Base-by-base conservation (phyloP, 192 early-diverging fungal genomes). In the Funneliformis mosseae region DNA sequence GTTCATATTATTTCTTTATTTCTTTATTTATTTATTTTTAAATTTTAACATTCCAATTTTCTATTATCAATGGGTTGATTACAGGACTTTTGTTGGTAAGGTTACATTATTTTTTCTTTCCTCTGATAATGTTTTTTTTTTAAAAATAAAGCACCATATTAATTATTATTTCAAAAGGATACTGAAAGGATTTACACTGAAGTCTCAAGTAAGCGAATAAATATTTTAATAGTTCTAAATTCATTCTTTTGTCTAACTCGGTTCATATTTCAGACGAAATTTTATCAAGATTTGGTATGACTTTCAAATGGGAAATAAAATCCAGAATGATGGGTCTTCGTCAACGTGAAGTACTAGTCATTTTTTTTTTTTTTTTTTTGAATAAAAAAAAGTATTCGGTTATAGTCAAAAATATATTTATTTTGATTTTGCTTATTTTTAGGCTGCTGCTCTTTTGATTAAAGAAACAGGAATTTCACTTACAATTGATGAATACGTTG, bases 401-500 rank as follows among this genome's bases (percentile, higher is more conserved):
- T 66, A 28, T 25, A 28, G 33, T 28, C 63, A 66, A 66, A 12
- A 28, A 28, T 27, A 28, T 42, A 18, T 43, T 70, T 41, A 43
- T 70, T n/a, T n/a, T 21, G 8, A 70, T 70, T 43, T 21, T 18
- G 4, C 14, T 42, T 70, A 41, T 70, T 11, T 27, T 10, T 33
- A 90, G 89, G 83, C 86, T 11, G 86, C 88, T 18, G 68, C 80
- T 10, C 90, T 97, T 55, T 87, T 98, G 18, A 87, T 98, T 8
- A 81, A 85, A 45, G 90, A 91, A 21, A 90, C 91, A 23, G 83
- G 86, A 12, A 83, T 94, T 42, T 92, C 93, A 38, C 87, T 96
- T 85, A 93, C 93, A 11, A 85, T 90, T 39, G 92, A 97, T 9
- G 95, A 97, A 81, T 97, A 97, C 82, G 76, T 95, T 16, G 79